These are phyloP conservation scores for Macaranga tanarius DNA, from an alignment of 441 rosid genomes.

Conservation along the genomic window DNA sequence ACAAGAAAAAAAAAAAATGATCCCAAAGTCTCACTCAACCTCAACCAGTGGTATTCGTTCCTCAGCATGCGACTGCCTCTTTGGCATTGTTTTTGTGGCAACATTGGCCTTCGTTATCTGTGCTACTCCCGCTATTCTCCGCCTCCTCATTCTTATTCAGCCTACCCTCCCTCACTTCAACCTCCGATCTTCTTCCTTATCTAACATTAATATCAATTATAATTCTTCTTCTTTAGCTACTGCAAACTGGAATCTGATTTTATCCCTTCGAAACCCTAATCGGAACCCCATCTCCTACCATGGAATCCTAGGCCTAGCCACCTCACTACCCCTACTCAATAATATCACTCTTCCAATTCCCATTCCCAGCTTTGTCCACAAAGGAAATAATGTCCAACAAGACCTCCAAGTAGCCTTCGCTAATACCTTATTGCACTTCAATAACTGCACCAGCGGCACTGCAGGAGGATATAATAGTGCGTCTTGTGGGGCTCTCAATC, in stretches of 20 bases:
- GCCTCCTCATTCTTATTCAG: constrained; percentile 9
- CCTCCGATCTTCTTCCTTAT: constrained; percentile 10
- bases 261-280: constrained; percentile 9
- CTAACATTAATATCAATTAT: neutral
- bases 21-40: no score
- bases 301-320: neutral
- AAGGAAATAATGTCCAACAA: neutral
- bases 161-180: constrained; percentile 16
- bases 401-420: neutral
- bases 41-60: neutral
- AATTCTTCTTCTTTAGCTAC: neutral
- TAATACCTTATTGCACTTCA: neutral
- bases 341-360: neutral
- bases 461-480: neutral
- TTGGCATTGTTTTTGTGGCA: constrained; percentile 2
- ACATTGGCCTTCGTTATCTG: neutral
- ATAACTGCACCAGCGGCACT: neutral
- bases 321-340: neutral
- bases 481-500: neutral
- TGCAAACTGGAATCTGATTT: constrained; percentile 7
- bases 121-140: neutral
- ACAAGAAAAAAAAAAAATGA: no score
- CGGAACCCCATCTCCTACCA: neutral
- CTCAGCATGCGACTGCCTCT: constrained; percentile 13
- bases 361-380: constrained; percentile 7